Percentiles rank a stretch among this genome's conserved stretches.
phyloP scores from a whole-genome alignment of 352 stramenopile species.

The Pythium apleroticum region DNA sequence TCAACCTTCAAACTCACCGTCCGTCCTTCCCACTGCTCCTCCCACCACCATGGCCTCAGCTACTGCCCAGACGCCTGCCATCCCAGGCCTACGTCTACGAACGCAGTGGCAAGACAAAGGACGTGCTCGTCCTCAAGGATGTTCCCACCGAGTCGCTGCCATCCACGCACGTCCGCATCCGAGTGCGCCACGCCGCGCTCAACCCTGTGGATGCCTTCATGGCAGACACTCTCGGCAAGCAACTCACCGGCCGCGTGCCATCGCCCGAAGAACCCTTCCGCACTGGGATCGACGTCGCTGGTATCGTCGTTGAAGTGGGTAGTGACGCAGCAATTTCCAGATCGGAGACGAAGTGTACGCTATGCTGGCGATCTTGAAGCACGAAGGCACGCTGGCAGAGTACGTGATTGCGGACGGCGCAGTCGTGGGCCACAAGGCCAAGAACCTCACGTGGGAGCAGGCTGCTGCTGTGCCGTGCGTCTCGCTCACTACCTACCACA shows the following conservation, averaged over 20 bases:
- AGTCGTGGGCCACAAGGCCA: conserved; percentile 35
- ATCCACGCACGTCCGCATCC: conserved; percentile 31
- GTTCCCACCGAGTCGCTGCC: conserved; percentile 4
- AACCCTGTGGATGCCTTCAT: conserved; percentile 22
- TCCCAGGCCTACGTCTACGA: conserved; percentile 11
- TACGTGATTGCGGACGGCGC: conserved; percentile 32
- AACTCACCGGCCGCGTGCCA: neutral
- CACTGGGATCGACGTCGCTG: conserved; percentile 21
- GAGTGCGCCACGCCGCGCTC: conserved; percentile 30
- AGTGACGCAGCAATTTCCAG: conserved; percentile 6
- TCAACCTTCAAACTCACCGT: too few species aligned
- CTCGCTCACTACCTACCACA: conserved; percentile 35
- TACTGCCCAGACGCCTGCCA: neutral
- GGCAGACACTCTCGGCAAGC: neutral
- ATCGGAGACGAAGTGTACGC: conserved; percentile 18
- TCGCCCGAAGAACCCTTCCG: conserved; percentile 26
- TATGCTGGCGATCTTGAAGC: conserved; percentile 11
- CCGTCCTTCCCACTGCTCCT: too few species aligned
- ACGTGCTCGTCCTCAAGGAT: conserved; percentile 13
- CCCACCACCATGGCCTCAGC: neutral
- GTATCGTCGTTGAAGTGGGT: conserved; percentile 8
- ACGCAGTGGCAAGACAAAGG: conserved; percentile 5
- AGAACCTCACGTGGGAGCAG: conserved; percentile 32
- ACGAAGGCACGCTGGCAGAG: conserved; percentile 28
- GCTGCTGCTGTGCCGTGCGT: conserved; percentile 29